phyloP scores from a whole-genome alignment of 1,284 basidiomycete genomes.

The Apiotrichum siamense region DNA sequence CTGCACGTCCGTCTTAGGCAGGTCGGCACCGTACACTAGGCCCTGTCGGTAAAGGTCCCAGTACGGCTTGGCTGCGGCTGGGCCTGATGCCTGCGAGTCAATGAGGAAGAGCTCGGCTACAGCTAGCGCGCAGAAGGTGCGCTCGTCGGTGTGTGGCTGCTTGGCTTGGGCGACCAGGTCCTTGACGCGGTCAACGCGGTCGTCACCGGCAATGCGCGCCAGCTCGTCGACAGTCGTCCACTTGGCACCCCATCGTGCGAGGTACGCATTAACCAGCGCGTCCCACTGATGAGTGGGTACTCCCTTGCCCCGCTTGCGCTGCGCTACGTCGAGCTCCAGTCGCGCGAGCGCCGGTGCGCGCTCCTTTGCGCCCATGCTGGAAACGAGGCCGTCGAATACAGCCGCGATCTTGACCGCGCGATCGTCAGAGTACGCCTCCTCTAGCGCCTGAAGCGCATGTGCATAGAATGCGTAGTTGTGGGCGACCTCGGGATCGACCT shows the following conservation, averaged over 20 bases:
- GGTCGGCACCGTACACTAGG: constrained; percentile 26
- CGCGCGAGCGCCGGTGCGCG: constrained; percentile 30
- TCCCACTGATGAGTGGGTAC: constrained; percentile 18
- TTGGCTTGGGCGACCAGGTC: constrained; percentile 6
- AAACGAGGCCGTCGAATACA: constrained; percentile 18
- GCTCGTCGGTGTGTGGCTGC: constrained; percentile 19
- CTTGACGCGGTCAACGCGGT: neutral
- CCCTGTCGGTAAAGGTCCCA: constrained; percentile 34
- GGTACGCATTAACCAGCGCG: constrained; percentile 25
- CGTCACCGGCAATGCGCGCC: constrained; percentile 20
- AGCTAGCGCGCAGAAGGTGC: constrained; percentile 20
- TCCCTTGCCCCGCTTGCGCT: constrained; percentile 3
- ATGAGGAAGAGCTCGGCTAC: constrained; percentile 26
- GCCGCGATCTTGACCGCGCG: neutral
- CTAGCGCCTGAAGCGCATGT: constrained; percentile 19
- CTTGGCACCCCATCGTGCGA: constrained; percentile 33
- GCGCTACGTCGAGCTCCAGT: constrained; percentile 22
- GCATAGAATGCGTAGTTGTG: constrained; percentile 40
- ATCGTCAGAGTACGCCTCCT: neutral
- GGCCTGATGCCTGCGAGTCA: constrained; percentile 3
- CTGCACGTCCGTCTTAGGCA: constrained; percentile 37
- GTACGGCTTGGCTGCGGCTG: constrained; percentile 10
- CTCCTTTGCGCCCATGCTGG: constrained; percentile 25
- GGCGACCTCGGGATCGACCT: constrained; percentile 24
- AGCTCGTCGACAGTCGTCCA: constrained; percentile 30